phyloP scores from a whole-genome alignment of 1,284 basidiomycete species.

The Naganishia albida region DNA sequence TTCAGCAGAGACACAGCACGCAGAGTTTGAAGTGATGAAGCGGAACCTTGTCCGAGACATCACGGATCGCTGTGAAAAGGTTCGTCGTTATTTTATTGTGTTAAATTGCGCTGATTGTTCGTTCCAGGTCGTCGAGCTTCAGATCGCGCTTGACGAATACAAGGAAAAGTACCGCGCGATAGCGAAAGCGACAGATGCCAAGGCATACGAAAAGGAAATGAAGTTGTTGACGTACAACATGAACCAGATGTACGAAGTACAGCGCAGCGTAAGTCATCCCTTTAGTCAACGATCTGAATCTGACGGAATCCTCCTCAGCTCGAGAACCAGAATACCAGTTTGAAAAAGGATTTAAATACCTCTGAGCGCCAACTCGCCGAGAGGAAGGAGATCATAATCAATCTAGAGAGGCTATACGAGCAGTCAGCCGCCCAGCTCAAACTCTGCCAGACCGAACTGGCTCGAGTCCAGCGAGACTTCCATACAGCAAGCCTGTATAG shows the following conservation, averaged over 20 bases:
- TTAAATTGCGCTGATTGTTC: slow-evolving; percentile 8
- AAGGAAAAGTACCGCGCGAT: slow-evolving; percentile 99
- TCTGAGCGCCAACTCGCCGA: slow-evolving; percentile 95
- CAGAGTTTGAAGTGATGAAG: slow-evolving; percentile 98
- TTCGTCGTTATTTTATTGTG: slow-evolving; percentile 53
- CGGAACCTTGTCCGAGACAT: slow-evolving; percentile 98
- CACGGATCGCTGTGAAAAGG: slow-evolving; percentile 99
- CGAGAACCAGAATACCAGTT: slow-evolving; percentile 94
- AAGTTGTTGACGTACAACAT: slow-evolving; percentile 96
- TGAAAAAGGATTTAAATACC: slow-evolving; percentile 97
- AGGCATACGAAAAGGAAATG: slow-evolving; percentile 99
- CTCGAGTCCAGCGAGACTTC: slow-evolving; percentile 85
- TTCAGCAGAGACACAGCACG: slow-evolving; percentile 92
- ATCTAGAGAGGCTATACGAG: slow-evolving; percentile 85
- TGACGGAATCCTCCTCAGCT: slow-evolving; percentile 61
- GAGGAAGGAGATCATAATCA: slow-evolving; percentile 95
- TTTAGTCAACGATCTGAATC: slow-evolving; percentile 1
- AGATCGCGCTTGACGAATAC: slow-evolving; percentile 98
- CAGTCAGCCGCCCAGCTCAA: slow-evolving; percentile 90
- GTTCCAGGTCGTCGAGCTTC: slow-evolving; percentile 90
- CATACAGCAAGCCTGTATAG: slow-evolving; percentile 75
- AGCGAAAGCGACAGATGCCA: slow-evolving; percentile 94
- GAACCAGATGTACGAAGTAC: slow-evolving; percentile 91
- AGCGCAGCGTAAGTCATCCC: slow-evolving; percentile 75
- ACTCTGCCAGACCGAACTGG: slow-evolving; percentile 92